These are phyloP conservation scores for Taxillus chinensis DNA, from an alignment of 164 flowering plant genomes.

Conservation along the genomic window DNA sequence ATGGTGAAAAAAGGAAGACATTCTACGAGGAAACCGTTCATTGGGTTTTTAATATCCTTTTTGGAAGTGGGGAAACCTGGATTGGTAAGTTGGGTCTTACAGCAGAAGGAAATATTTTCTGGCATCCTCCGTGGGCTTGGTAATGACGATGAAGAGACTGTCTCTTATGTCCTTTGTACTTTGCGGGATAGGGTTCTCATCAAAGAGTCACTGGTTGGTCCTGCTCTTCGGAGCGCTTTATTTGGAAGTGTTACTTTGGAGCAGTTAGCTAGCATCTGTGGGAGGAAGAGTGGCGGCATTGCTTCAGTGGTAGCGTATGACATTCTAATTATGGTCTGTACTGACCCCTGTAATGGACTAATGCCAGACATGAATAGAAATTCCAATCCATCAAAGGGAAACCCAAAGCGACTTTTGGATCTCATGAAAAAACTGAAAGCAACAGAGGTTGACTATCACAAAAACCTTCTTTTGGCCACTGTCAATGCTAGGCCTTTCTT, in stretches of 20 bases:
- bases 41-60: conserved; percentile 85
- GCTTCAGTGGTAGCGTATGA: conserved; percentile 51
- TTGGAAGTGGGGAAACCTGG: conserved; percentile 81
- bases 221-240: conserved; percentile 79
- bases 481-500: conserved; percentile 56
- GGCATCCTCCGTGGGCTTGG: conserved; percentile 74
- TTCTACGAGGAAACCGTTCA: conserved; percentile 51
- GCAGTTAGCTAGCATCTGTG: conserved; percentile 51
- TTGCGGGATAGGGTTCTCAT: conserved; percentile 62
- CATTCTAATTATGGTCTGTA: conserved; percentile 65
- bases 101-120: conserved; percentile 73
- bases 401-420: conserved; percentile 52
- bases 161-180: conserved; percentile 55
- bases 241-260: conserved; percentile 88
- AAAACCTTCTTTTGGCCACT: conserved; percentile 62
- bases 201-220: conserved; percentile 63
- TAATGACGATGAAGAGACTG: conserved; percentile 64
- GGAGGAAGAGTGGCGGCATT: conserved; percentile 33
- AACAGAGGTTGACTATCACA: conserved; percentile 54
- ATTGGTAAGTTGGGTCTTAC: conserved; percentile 70
- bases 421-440: conserved; percentile 88
- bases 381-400: conserved; percentile 58
- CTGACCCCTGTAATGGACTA: conserved; percentile 80
- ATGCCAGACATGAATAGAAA: conserved; percentile 58
- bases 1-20: conserved; percentile 27